phyloP scores from a whole-genome alignment of 1,284 basidiomycete species.

The Ustilago shanxiensis region DNA sequence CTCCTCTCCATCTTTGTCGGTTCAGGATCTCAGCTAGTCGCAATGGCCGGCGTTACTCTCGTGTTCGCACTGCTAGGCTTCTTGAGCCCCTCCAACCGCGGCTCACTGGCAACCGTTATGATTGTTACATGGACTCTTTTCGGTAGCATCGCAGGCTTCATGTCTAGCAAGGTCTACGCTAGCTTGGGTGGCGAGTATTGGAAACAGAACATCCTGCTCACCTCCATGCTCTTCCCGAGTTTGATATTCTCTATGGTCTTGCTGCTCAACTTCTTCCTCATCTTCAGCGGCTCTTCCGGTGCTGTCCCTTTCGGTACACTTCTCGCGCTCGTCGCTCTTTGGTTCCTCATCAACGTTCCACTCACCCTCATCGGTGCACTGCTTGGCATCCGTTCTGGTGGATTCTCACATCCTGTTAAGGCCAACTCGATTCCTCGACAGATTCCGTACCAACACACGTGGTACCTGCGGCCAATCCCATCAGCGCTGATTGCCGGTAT shows the following conservation, averaged over 20 bases:
- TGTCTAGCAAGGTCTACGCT: conserved; percentile 85
- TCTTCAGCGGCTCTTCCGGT: conserved; percentile 87
- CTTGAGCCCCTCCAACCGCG: conserved; percentile 93
- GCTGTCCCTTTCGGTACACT: conserved; percentile 96
- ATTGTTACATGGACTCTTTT: conserved; percentile 96
- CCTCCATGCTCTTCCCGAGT: conserved; percentile 89
- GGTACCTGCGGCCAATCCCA: conserved; percentile 74
- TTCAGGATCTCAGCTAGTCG: conserved; percentile 88
- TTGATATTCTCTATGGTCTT: conserved; percentile 71
- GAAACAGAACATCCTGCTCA: conserved; percentile 86
- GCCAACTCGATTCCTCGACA: conserved; percentile 86
- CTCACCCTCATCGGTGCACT: conserved; percentile 75
- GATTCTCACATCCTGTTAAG: conserved; percentile 84
- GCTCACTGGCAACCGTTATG: conserved; percentile 94
- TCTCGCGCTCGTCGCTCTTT: conserved; percentile 87
- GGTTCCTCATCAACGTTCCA: conserved; percentile 95
- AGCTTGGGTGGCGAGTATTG: conserved; percentile 85
- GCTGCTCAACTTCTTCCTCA: conserved; percentile 72
- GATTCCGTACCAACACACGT: conserved; percentile 69
- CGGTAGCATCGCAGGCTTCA: conserved; percentile 89
- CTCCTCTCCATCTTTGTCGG: conserved; percentile 86
- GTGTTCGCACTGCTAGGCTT: conserved; percentile 98
- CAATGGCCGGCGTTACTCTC: conserved; percentile 92
- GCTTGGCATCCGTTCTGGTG: conserved; percentile 88
- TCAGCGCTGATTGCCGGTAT: conserved; percentile 87